A percentile compares a stretch with the other conserved stretches of the same genome.
Evolutionary conservation across 23 red algal genomes (phyloP).

Genomic region (Gracilaria vermiculophylla): DNA sequence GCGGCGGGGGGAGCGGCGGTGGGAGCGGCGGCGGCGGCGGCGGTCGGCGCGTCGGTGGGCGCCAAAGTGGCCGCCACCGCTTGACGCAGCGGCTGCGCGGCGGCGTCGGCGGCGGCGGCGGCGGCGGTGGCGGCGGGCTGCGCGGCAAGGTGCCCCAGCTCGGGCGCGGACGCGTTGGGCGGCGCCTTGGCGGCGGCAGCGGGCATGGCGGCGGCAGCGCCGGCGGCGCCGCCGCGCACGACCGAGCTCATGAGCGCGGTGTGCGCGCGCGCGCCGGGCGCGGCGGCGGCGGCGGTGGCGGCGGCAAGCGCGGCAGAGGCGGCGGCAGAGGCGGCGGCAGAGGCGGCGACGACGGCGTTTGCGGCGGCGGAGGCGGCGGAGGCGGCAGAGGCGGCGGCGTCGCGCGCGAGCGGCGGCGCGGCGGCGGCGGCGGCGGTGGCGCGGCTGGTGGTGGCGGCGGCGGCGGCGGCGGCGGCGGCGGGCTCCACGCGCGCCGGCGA

Average conservation of each 20-base stretch:
- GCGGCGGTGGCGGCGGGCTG: neutral
- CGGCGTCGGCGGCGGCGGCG: too few species aligned
- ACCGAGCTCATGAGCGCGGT: neutral
- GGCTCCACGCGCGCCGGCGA: slow-evolving; percentile 16
- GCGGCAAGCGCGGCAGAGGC: neutral
- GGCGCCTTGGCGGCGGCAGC: too few species aligned
- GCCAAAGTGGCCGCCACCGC: too few species aligned
- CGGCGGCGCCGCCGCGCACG: too few species aligned
- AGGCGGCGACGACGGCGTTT: neutral
- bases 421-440: neutral
- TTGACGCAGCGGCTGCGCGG: too few species aligned
- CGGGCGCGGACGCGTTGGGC: too few species aligned
- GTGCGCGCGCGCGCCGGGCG: neutral
- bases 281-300: neutral
- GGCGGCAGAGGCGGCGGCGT: neutral
- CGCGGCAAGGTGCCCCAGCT: too few species aligned
- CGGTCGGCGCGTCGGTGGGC: neutral
- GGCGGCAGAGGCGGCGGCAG: too few species aligned
- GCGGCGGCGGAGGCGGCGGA: neutral
- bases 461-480: neutral
- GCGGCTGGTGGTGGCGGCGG: neutral
- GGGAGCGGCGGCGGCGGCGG: neutral
- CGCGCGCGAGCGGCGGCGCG: neutral
- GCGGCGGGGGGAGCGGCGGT: neutral
- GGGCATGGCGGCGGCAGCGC: too few species aligned